Evolutionary conservation across 192 early-diverging fungal genomes (phyloP), one percentile per base, ranked within the genome.

Genomic region (Coemansia sp.): DNA sequence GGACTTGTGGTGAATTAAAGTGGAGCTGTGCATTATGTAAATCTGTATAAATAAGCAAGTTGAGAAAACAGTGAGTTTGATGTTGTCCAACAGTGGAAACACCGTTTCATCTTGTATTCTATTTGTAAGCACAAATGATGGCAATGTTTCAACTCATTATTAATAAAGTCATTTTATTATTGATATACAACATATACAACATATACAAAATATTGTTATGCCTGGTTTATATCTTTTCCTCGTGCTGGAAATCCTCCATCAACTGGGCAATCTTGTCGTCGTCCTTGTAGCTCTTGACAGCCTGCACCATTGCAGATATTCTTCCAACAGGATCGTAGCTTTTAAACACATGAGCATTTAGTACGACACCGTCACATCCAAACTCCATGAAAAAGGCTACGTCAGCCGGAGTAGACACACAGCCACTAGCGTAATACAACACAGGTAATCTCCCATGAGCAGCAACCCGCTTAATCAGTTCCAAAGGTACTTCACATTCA

Each of bases 321-420:
- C 54, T 20, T 55, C 54, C 32, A 2, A 2, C 54, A 7, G 54
- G 32, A 14, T 55, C 41, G 7, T 8, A 4, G n/a, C 61, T 38
- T 22, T 4, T 32, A 62, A 62, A 62, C 3, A 45, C 28, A 22
- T 39, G 18, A 1, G 36, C 38, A n/a, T 38, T 45, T 8, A 39
- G 20, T 5, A 45, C 38, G 3, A 62, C 28, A 34, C 61, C 61
- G 45, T 62, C 61, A 34, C 36, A 62, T 32, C 61, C 61, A 48
- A 28, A 20, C 7, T 45, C 15, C 61, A 62, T 62, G 17, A 62
- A 20, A 5, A 62, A 28, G 41, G 61, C 61, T 5, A 37, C 61
- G 22, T 62, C 61, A 4, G n/a, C 61, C 2, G 61, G 61, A 4
- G 39, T 43, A 45, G 61, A 55, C 4, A 55, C 5, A 6, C 5